Percentiles rank a stretch among this genome's conserved stretches.
Evolutionary conservation across 129 eudicot genomes (phyloP).

Genomic region (Heracleum sosnowskyi): DNA sequence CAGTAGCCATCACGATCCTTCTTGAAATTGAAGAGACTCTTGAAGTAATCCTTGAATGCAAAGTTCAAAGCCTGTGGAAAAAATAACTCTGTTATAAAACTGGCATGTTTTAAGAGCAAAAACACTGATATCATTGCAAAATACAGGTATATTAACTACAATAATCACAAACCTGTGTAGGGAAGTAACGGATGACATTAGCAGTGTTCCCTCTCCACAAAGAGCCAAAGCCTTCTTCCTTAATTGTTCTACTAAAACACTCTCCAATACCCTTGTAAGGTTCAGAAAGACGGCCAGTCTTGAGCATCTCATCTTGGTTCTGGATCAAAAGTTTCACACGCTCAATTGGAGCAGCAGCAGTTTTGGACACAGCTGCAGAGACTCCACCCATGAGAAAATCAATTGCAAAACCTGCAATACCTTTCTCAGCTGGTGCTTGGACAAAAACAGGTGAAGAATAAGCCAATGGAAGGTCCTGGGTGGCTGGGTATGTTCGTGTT

Average conservation of each 20-base stretch:
- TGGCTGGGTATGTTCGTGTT: constrained; percentile 11
- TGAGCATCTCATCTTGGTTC: constrained; percentile 17
- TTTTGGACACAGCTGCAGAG: constrained; percentile 17
- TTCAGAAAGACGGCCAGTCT: constrained; percentile 18
- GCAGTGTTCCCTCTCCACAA: constrained; percentile 17
- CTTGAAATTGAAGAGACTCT: constrained; percentile 18
- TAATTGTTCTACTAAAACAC: constrained; percentile 13
- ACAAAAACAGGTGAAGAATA: constrained; percentile 12
- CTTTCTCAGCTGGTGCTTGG: constrained; percentile 16
- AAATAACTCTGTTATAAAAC: background rate
- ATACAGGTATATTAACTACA: background rate
- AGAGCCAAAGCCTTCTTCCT: constrained; percentile 12
- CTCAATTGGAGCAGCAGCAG: constrained; percentile 23
- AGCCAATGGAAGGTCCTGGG: constrained; percentile 4
- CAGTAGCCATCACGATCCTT: constrained; percentile 17
- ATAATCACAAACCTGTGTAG: constrained; percentile 10
- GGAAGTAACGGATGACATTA: constrained; percentile 20
- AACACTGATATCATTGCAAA: background rate
- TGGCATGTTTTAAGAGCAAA: background rate
- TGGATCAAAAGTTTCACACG: constrained; percentile 18
- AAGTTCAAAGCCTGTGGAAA: constrained; percentile 16
- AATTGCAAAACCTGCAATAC: constrained; percentile 13
- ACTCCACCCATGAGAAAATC: constrained; percentile 20
- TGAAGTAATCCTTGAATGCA: constrained; percentile 20
- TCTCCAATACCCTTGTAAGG: constrained; percentile 17